Conservation (phyloP, 2,329 filamentous ascomycete genomes). For the Nannizzia gypsea region DNA sequence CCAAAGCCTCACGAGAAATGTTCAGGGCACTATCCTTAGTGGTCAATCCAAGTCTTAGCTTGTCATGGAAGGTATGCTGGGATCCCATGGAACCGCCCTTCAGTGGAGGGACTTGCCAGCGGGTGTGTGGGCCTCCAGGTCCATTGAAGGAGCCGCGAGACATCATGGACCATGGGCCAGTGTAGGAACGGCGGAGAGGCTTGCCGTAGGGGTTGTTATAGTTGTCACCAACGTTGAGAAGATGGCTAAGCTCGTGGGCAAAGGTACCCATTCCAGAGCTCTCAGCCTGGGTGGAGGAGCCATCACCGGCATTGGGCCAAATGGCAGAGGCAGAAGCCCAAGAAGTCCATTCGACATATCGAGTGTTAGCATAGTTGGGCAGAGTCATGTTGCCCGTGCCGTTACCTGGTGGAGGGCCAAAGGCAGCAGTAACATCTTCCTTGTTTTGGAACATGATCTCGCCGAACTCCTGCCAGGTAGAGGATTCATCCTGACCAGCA, state of each 20-base stretch:
- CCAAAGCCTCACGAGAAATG: conserved; percentile 13
- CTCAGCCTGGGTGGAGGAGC: conserved; percentile 14
- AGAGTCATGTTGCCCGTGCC: conserved; percentile 5
- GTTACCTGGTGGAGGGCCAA: conserved; percentile 12
- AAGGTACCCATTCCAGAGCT: conserved; percentile 15
- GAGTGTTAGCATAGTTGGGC: conserved; percentile 10
- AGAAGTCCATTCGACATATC: conserved; percentile 14
- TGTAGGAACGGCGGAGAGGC: conserved; percentile 10
- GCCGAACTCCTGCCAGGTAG: conserved; percentile 16
- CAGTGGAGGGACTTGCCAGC: conserved; percentile 12
- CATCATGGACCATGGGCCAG: conserved; percentile 16
- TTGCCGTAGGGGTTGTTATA: conserved; percentile 15
- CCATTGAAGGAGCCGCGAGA: conserved; percentile 15
- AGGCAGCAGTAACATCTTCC: conserved; percentile 11
- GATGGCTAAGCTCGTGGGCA: conserved; percentile 15
- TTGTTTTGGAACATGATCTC: conserved; percentile 13
- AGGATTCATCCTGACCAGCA: conserved; percentile 14
- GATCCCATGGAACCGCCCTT: conserved; percentile 14
- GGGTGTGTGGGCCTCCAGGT: conserved; percentile 14
- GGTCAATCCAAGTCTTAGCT: conserved; percentile 10
- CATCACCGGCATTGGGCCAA: conserved; percentile 14
- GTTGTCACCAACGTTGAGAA: conserved; percentile 15
- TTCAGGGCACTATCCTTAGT: conserved; percentile 7
- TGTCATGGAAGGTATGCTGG: conserved; percentile 14
- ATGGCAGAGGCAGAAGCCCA: conserved; percentile 14